phyloP scores from a whole-genome alignment of 2,329 filamentous ascomycete species.

The Hypoxylon sp. region DNA sequence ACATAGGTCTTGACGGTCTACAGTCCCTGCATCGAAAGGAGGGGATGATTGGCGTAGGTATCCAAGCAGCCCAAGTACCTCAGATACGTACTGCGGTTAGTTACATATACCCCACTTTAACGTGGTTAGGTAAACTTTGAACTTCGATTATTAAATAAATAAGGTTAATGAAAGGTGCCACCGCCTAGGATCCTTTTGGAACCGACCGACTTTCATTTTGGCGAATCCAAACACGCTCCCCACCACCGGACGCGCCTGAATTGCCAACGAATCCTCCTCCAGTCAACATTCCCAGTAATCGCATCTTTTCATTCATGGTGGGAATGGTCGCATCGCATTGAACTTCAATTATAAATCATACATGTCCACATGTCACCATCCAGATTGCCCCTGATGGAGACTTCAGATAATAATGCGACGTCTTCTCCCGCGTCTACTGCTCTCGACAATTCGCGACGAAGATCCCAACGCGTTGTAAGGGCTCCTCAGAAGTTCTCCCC shows the following conservation, averaged over 20 bases:
- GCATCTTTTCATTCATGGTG: constrained; percentile 25
- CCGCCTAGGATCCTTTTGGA: constrained; percentile 8
- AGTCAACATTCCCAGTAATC: constrained; percentile 38
- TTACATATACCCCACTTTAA: not conserved
- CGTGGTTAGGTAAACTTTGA: constrained; percentile 2
- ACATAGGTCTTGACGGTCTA: not conserved
- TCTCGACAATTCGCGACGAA: constrained; percentile 69
- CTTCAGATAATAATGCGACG: constrained; percentile 69
- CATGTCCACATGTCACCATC: constrained; percentile 57
- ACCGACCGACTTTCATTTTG: constrained; percentile 23
- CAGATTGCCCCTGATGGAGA: constrained; percentile 66
- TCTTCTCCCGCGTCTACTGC: constrained; percentile 67
- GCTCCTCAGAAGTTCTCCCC: constrained; percentile 72
- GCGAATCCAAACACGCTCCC: constrained; percentile 45
- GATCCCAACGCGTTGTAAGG: constrained; percentile 77
- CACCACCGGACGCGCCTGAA: constrained; percentile 43
- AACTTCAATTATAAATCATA: constrained; percentile 41
- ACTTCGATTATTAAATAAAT: constrained; percentile 25
- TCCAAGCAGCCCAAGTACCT: not conserved
- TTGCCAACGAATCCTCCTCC: constrained; percentile 31
- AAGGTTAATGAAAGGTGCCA: constrained; percentile 2
- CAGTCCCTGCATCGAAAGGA: not conserved
- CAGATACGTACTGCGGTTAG: no score
- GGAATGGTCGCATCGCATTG: constrained; percentile 50
- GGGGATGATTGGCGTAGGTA: not conserved